phyloP scores from a whole-genome alignment of 78 protist species.

The Polysphondylium violaceum region DNA sequence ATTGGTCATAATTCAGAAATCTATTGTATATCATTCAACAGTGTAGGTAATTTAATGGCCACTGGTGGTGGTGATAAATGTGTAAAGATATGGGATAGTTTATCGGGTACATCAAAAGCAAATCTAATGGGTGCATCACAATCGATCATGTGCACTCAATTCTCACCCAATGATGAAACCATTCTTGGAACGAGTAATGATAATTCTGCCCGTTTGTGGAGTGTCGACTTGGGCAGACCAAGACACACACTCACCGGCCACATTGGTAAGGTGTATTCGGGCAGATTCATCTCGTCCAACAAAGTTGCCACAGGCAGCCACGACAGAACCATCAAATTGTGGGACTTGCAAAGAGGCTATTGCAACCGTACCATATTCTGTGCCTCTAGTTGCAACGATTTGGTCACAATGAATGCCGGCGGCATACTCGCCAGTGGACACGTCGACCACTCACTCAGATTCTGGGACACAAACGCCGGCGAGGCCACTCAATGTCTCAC shows the following conservation, averaged over 20 bases:
- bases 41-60: conserved; percentile 71
- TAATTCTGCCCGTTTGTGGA: conserved; percentile 81
- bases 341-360: conserved; percentile 90
- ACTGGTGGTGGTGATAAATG: conserved; percentile 83
- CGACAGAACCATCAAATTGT: conserved; percentile 91
- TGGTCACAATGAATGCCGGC: conserved; percentile 43
- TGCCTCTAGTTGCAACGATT: conserved; percentile 84
- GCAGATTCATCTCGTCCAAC: conserved; percentile 40
- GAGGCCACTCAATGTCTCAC: conserved; percentile 66
- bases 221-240: conserved; percentile 60
- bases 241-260: conserved; percentile 91
- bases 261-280: conserved; percentile 81
- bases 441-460: conserved; percentile 74
- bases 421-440: conserved; percentile 77
- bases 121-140: conserved; percentile 82
- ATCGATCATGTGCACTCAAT: conserved; percentile 70
- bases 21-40: conserved; percentile 52
- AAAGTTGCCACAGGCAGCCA: conserved; percentile 85
- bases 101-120: conserved; percentile 46
- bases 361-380: conserved; percentile 83
- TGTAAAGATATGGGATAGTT: conserved; percentile 84
- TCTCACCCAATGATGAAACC: conserved; percentile 76
- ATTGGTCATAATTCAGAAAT: conserved; percentile 77
- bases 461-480: conserved; percentile 85
- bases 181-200: conserved; percentile 83